Evolutionary conservation across 371 early-diverging fungal genomes (phyloP).

Genomic region (Parasitella parasitica): DNA sequence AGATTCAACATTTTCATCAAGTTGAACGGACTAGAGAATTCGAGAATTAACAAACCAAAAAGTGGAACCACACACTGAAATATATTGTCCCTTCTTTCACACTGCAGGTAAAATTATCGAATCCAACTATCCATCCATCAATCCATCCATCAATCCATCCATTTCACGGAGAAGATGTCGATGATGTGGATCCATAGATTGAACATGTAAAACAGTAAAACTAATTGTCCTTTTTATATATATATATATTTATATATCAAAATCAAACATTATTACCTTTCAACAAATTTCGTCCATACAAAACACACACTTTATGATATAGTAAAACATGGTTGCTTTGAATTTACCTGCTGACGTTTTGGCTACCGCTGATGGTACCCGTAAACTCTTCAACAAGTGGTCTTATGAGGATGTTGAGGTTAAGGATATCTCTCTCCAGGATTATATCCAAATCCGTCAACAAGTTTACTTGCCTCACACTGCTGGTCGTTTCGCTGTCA

Average conservation of each 20-base stretch:
- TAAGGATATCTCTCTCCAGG: constrained; percentile 94
- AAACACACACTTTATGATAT: background rate
- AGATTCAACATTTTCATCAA: background rate
- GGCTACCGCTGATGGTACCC: constrained; percentile 62
- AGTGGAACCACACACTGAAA: background rate
- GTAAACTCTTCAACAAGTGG: constrained; percentile 94
- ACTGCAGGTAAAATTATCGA: constrained; percentile 12
- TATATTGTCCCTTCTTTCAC: constrained; percentile 24
- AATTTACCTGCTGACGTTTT: constrained; percentile 66
- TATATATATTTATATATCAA: constrained; percentile 3
- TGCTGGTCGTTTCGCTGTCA: constrained; percentile 97
- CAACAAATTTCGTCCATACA: background rate
- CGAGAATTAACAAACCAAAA: background rate
- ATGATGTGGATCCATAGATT: background rate
- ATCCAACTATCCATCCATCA: constrained; percentile 12
- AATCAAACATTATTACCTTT: background rate
- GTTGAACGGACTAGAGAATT: background rate
- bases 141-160: background rate
- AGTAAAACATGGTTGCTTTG: constrained; percentile 57
- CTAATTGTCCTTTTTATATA: background rate
- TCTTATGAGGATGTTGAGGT: constrained; percentile 93
- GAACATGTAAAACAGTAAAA: background rate
- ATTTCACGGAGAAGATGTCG: background rate
- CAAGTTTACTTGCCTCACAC: constrained; percentile 98
- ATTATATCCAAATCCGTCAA: constrained; percentile 94